Conservation (phyloP, 371 early-diverging fungal genomes). For the Lichtheimia corymbifera region DNA sequence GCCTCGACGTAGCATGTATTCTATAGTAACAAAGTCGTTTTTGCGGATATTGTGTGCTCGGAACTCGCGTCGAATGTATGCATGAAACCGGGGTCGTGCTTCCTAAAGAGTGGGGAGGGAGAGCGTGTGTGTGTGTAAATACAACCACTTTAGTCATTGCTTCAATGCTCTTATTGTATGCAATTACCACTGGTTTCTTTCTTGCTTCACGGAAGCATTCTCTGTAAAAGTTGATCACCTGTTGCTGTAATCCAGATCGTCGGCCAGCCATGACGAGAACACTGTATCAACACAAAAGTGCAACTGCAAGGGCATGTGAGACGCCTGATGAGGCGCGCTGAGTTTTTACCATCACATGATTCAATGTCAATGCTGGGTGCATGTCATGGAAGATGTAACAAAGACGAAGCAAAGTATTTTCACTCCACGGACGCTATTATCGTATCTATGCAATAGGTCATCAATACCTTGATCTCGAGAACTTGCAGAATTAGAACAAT, state of each 20-base stretch:
- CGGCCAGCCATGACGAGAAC: conserved; percentile 22
- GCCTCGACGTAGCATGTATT: conserved; percentile 63
- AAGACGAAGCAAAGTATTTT: too few species aligned
- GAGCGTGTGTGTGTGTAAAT: not conserved
- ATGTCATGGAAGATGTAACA: too few species aligned
- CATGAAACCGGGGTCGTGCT: conserved; percentile 57
- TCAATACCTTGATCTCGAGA: too few species aligned
- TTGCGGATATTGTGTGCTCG: conserved; percentile 52
- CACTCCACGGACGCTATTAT: too few species aligned
- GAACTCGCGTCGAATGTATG: conserved; percentile 63
- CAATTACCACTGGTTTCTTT: conserved; percentile 53
- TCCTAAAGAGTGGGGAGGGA: conserved; percentile 27
- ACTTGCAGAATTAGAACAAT: too few species aligned
- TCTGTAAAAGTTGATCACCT: conserved; percentile 59
- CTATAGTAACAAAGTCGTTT: conserved; percentile 66
- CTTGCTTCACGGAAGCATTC: conserved; percentile 61
- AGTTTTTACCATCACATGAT: too few species aligned
- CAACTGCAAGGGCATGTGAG: too few species aligned
- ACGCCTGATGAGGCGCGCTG: too few species aligned
- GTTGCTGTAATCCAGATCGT: conserved; percentile 63
- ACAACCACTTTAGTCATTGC: not conserved
- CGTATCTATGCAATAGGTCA: too few species aligned
- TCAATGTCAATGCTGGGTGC: too few species aligned
- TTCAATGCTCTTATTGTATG: not conserved
- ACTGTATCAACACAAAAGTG: too few species aligned